Evolutionary conservation across 2,329 filamentous ascomycete genomes (phyloP).

Genomic region (Penicillium sp.): DNA sequence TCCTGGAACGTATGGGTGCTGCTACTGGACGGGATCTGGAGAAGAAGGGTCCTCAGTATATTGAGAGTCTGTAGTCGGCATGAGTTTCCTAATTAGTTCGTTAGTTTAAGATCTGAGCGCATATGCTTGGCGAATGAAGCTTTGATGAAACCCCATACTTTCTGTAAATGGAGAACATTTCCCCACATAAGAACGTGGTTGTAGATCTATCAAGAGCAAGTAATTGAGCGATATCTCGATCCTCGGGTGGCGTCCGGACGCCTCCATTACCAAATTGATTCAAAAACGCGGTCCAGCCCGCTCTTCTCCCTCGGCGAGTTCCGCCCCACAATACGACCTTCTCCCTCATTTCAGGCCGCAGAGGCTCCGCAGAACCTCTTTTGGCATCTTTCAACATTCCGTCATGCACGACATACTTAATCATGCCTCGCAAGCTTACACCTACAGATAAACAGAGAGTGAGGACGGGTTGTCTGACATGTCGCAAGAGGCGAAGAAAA

Average conservation of each 20-base stretch:
- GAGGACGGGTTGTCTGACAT: conserved; percentile 27
- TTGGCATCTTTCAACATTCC: conserved; percentile 10
- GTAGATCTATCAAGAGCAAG: not conserved
- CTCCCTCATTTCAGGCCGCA: not conserved
- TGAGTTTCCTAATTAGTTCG: not conserved
- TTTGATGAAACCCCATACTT: not conserved
- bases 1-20: conserved; percentile 20
- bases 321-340: not conserved
- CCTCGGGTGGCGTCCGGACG: not conserved
- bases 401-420: conserved; percentile 9
- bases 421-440: conserved; percentile 23
- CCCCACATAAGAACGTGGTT: not conserved
- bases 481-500: conserved; percentile 27
- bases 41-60: conserved; percentile 18
- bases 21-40: conserved; percentile 15
- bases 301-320: not conserved
- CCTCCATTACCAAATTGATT: not conserved
- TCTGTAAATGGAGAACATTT: not conserved
- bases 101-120: not conserved
- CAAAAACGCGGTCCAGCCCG: conserved; percentile 10
- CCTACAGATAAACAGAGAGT: conserved; percentile 26
- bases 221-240: too few relatives aligned
- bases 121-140: not conserved
- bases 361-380: conserved; percentile 18
- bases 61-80: conserved; percentile 17